Conservation (phyloP, 2,329 filamentous ascomycete species). For the Zymoseptoria pseudotritici region DNA sequence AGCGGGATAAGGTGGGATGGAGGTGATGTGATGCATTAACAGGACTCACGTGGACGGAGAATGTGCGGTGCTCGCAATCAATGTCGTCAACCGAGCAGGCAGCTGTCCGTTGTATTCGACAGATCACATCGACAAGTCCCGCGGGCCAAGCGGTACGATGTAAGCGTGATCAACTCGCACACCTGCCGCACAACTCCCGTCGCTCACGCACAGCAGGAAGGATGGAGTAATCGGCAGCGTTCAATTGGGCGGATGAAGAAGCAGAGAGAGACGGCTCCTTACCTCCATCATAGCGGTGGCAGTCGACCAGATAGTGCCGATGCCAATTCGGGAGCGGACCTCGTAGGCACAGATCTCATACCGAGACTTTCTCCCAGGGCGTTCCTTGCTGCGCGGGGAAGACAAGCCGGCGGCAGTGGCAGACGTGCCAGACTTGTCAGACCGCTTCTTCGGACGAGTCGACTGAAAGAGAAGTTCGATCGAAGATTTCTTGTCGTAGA, state of each 20-base stretch:
- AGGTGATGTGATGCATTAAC: not conserved
- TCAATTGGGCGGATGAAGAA: too few species aligned
- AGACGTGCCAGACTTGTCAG: not conserved
- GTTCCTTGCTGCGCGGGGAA: slow-evolving; percentile 1
- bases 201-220: slow-evolving; percentile 1
- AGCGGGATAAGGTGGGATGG: not conserved
- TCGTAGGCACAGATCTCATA: not conserved
- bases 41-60: not conserved
- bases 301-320: not conserved
- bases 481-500: not conserved
- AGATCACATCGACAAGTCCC: slow-evolving; percentile 13
- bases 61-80: not conserved
- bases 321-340: not conserved
- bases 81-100: not conserved
- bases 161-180: slow-evolving; percentile 1
- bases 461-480: not conserved
- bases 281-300: slow-evolving; percentile 7
- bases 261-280: too few species aligned
- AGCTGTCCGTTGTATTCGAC: slow-evolving; percentile 4
- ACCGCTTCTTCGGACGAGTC: not conserved
- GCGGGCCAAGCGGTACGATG: not conserved
- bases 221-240: not conserved
- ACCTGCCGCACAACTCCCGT: not conserved
- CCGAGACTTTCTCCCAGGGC: not conserved
- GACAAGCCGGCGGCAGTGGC: not conserved